Percentiles rank a stretch among this genome's conserved stretches.
Conservation (phyloP, 306 rosid genomes). For the Cicer chorassanicum region DNA sequence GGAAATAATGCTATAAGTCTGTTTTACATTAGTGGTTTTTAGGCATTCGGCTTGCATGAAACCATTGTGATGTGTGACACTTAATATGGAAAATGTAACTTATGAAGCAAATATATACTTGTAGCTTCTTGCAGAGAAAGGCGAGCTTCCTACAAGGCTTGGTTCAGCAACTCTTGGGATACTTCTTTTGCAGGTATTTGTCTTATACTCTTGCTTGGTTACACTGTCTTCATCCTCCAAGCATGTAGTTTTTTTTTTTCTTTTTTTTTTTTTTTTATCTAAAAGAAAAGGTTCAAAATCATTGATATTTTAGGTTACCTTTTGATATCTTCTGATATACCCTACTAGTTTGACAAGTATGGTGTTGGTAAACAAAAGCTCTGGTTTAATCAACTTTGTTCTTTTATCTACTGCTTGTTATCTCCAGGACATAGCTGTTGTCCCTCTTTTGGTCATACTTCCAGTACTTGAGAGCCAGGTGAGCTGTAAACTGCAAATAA, state of each 20-base stretch:
- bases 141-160: constrained; percentile 96
- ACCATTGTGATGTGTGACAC: constrained; percentile 23
- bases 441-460: constrained; percentile 96
- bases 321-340: constrained; percentile 46
- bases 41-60: neutral
- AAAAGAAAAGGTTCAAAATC: constrained; percentile 6
- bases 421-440: constrained; percentile 98
- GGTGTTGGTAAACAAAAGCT: constrained; percentile 37
- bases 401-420: constrained; percentile 52
- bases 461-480: constrained; percentile 99
- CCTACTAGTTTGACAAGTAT: constrained; percentile 37
- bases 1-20: constrained; percentile 24
- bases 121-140: constrained; percentile 99
- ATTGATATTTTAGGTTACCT: constrained; percentile 42
- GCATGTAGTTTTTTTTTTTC: constrained; percentile 15
- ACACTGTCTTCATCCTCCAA: constrained; percentile 35
- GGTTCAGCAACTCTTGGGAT: constrained; percentile 98
- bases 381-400: constrained; percentile 39
- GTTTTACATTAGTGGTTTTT: constrained; percentile 30
- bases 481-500: constrained; percentile 42
- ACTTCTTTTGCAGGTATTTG: constrained; percentile 88
- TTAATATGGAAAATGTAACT: constrained; percentile 42
- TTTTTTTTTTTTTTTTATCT: neutral
- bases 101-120: constrained; percentile 51
- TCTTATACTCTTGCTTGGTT: constrained; percentile 42